A percentile compares a stretch with the other conserved stretches of the same genome.
phyloP scores from a whole-genome alignment of 2,329 filamentous ascomycete species.

The Elsinoe australis region DNA sequence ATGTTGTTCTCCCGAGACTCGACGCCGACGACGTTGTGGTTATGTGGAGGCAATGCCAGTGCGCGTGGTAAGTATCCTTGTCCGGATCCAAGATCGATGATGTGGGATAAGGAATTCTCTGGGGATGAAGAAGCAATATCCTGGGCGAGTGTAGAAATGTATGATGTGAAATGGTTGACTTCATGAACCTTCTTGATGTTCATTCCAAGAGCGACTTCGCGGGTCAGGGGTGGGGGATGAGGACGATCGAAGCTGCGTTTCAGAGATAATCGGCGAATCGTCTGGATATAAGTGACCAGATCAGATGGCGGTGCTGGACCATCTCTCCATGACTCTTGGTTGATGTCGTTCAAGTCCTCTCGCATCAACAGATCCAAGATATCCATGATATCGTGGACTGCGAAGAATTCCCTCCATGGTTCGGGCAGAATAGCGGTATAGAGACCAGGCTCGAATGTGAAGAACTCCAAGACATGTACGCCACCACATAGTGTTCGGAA shows the following conservation, averaged over 20 bases:
- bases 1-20: slow-evolving; percentile 85
- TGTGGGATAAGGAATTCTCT: slow-evolving; percentile 59
- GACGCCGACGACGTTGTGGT: slow-evolving; percentile 79
- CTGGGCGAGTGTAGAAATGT: slow-evolving; percentile 60
- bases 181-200: slow-evolving; percentile 93
- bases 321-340: slow-evolving; percentile 35
- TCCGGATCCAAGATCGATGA: slow-evolving; percentile 92
- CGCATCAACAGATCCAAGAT: slow-evolving; percentile 75
- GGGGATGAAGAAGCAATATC: slow-evolving; percentile 44
- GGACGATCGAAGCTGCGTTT: slow-evolving; percentile 48
- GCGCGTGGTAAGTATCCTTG: slow-evolving; percentile 93
- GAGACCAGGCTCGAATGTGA: slow-evolving; percentile 74
- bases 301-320: slow-evolving; percentile 42
- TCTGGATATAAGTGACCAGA: slow-evolving; percentile 63
- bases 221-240: slow-evolving; percentile 53
- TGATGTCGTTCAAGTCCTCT: slow-evolving; percentile 55
- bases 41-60: slow-evolving; percentile 77
- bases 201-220: slow-evolving; percentile 79
- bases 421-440: slow-evolving; percentile 69
- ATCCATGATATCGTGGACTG: slow-evolving; percentile 61
- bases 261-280: slow-evolving; percentile 63
- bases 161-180: slow-evolving; percentile 82
- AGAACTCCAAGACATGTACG: slow-evolving; percentile 95
- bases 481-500: slow-evolving; percentile 90
- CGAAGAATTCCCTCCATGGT: slow-evolving; percentile 76